Evolutionary conservation across 1,139 yeast species (phyloP).

Genomic region (Yamadazyma pseudoaaseri): DNA sequence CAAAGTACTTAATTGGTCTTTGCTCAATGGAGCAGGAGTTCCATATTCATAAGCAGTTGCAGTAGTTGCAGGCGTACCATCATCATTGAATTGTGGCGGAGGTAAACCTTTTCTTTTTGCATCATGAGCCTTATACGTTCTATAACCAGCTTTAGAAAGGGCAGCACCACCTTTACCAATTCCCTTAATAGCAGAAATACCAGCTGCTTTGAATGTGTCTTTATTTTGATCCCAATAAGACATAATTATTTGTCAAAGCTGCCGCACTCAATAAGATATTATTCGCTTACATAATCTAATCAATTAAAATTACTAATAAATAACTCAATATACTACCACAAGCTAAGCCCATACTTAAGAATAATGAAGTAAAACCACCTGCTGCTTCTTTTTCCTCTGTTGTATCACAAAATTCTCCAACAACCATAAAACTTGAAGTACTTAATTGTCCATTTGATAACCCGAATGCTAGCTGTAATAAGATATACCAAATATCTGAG

Average conservation of each 20-base stretch:
- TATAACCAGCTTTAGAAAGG: conserved; percentile 48
- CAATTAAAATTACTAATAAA: conserved; percentile 45
- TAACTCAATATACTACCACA: conserved; percentile 77
- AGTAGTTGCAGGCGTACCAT: conserved; percentile 1
- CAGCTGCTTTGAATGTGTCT: conserved; percentile 47
- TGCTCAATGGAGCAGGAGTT: conserved; percentile 15
- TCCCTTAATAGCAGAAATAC: conserved; percentile 46
- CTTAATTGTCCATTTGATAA: conserved; percentile 83
- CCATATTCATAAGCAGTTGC: conserved; percentile 3
- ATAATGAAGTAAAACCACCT: conserved; percentile 84
- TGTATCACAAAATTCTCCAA: conserved; percentile 56
- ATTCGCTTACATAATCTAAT: too few relatives aligned
- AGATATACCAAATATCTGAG: conserved; percentile 67
- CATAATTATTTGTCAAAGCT: too few relatives aligned
- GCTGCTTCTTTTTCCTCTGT: conserved; percentile 85
- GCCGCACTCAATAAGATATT: too few relatives aligned
- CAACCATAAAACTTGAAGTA: conserved; percentile 79
- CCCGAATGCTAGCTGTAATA: conserved; percentile 77
- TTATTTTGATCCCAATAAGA: conserved; percentile 58
- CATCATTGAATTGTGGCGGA: conserved; percentile 4
- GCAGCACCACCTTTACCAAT: conserved; percentile 51
- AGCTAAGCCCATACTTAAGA: conserved; percentile 72
- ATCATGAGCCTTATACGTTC: conserved; percentile 45
- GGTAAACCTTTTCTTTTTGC: conserved; percentile 21
- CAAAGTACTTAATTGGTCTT: conserved; percentile 25